Evolutionary conservation across 2,329 filamentous ascomycete genomes (phyloP), one percentile per base, ranked within the genome.

Genomic region (Epichloe gansuensis): DNA sequence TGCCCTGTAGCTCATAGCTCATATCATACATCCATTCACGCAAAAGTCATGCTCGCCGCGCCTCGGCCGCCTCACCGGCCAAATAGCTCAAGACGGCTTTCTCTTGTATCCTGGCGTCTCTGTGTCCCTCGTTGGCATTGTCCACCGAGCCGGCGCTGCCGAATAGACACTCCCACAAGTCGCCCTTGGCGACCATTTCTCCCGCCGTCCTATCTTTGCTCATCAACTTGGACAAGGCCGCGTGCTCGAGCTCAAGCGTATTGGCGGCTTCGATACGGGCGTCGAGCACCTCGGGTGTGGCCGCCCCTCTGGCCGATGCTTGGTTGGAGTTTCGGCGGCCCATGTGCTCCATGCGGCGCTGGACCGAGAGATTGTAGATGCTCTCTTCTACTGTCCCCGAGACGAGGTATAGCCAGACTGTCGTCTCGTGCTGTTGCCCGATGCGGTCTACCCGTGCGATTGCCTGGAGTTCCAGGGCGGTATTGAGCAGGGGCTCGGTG

Each of bases 391-490:
- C 88, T 0, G 91, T 95, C 50, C 86, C 88, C 15, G 85, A 82
- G n/a, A 96, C 80, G 2, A 97, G 77, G 65, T 97, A 97, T 67
- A 96, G 85, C 86, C 91, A 97, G 1, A 97, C 90, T 0, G 88
- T 95, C 0, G 93, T 98, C 58, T 87, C 78, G 50, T 87, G 82
- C 57, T 84, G 77, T 68, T 97, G 93, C 0, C 93, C 93, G 57
- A 98, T 98, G 38, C 93, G 82, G 65, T 98, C 90, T 1, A 98
- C 91, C 52, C 93, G 85, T 1, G 91, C 91, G 62, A 97, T 95
- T 13, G 91, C 91, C 67, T 98, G 93, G 9, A 97, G 76, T 67
- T 97, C 93, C 15, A 98, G 81, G 0, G 91, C 90, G 0, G 91
- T 91, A 63, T 97, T 95, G 60, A 97, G 82, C 3, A 97, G 74